Percentiles rank a stretch among this genome's conserved stretches.
These are phyloP conservation scores for Colletotrichum tabaci DNA, from an alignment of 2,329 filamentous ascomycete genomes.

Conservation along the genomic window DNA sequence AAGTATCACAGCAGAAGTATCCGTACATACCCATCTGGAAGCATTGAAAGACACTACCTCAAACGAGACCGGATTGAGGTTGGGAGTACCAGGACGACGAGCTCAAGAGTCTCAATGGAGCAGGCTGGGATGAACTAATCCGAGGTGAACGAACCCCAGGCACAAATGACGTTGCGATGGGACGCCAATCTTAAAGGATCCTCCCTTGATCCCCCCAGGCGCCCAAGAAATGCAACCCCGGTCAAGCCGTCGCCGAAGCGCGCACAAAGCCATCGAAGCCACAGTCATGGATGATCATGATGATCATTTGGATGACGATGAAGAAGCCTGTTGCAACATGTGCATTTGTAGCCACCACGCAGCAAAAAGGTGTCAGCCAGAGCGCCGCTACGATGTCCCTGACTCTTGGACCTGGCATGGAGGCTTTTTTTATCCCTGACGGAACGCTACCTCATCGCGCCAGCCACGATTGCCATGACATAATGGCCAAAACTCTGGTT, in stretches of 20 bases:
- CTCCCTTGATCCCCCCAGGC: slow-evolving; percentile 1
- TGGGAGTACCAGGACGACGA: slow-evolving; percentile 28
- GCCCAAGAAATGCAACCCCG: slow-evolving; percentile 25
- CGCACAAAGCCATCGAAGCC: slow-evolving; percentile 1
- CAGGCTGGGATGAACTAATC: slow-evolving; percentile 6
- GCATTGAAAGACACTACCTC: not conserved
- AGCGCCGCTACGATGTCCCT: slow-evolving; percentile 22
- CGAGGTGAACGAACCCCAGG: slow-evolving; percentile 16
- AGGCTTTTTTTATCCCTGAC: slow-evolving; percentile 7
- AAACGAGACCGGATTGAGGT: slow-evolving; percentile 3
- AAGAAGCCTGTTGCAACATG: slow-evolving; percentile 11
- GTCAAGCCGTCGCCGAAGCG: slow-evolving; percentile 15
- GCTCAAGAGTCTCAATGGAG: not conserved
- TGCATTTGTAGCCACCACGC: slow-evolving; percentile 16
- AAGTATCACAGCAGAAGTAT: slow-evolving; percentile 11
- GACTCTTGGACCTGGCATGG: slow-evolving; percentile 26
- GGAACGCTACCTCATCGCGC: slow-evolving; percentile 11
- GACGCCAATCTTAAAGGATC: slow-evolving; percentile 40
- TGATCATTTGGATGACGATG: not conserved
- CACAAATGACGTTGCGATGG: slow-evolving; percentile 38
- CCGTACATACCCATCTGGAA: not conserved
- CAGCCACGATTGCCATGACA: slow-evolving; percentile 30
- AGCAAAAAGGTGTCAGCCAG: slow-evolving; percentile 3
- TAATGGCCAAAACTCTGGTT: slow-evolving; percentile 25
- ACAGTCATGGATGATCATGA: not conserved